A percentile compares a stretch with the other conserved stretches of the same genome.
Evolutionary conservation across 2,329 filamentous ascomycete species (phyloP).

Genomic region (Neodidymelliopsis sp.): DNA sequence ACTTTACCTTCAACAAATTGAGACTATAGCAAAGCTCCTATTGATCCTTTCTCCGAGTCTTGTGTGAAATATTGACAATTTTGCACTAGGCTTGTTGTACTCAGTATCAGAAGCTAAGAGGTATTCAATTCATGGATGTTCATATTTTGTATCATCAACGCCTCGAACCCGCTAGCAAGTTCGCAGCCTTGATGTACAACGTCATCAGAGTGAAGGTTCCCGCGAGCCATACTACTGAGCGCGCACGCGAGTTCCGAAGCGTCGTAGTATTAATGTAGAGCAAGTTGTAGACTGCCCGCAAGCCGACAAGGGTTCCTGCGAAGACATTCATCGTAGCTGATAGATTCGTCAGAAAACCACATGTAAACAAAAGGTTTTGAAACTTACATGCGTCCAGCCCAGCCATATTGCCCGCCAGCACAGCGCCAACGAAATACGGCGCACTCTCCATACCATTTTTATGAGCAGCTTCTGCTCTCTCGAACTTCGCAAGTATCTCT

Average conservation of each 20-base stretch:
- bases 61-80: too few species aligned
- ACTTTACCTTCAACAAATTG: conserved; percentile 11
- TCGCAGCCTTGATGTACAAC: conserved; percentile 34
- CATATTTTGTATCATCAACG: too few species aligned
- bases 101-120: too few species aligned
- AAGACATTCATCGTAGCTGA: conserved; percentile 33
- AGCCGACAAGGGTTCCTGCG: conserved; percentile 22
- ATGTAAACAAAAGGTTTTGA: not conserved
- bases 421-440: conserved; percentile 54
- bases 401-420: conserved; percentile 53
- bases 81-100: too few species aligned
- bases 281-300: conserved; percentile 30
- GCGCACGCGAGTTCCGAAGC: conserved; percentile 25
- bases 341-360: too few species aligned
- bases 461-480: conserved; percentile 55
- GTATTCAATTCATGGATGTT: too few species aligned
- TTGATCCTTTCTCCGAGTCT: conserved; percentile 3
- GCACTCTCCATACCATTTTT: conserved; percentile 57
- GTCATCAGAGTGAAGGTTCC: conserved; percentile 20
- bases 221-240: conserved; percentile 25
- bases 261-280: conserved; percentile 32
- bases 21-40: not conserved
- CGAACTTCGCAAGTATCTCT: conserved; percentile 48
- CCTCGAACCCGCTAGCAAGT: conserved; percentile 2
- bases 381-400: conserved; percentile 29